Evolutionary conservation across 345 rosid genomes (phyloP).

Genomic region (Gossypium thurberi): DNA sequence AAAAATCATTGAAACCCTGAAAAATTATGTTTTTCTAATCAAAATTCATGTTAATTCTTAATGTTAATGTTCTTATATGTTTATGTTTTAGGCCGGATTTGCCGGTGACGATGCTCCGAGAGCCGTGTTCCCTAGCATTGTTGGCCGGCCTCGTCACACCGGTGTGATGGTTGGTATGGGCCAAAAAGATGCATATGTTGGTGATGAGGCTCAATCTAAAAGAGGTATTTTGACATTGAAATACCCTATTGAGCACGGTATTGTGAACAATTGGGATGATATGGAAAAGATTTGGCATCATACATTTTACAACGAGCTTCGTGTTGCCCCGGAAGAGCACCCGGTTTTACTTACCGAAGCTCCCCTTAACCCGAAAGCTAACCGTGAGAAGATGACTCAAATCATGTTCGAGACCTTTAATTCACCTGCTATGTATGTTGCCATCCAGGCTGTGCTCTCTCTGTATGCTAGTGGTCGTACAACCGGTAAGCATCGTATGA

Average conservation of each 20-base stretch:
- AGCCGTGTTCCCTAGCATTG: slow-evolving; percentile 90
- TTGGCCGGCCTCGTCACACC: slow-evolving; percentile 25
- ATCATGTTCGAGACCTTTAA: too few species aligned
- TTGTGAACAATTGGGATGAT: too few species aligned
- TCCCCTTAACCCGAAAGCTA: too few species aligned
- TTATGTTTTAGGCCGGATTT: slow-evolving; percentile 62
- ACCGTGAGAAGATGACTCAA: too few species aligned
- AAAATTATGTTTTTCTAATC: not conserved
- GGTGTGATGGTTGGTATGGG: too few species aligned
- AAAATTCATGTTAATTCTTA: not conserved
- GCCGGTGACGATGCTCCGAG: slow-evolving; percentile 93
- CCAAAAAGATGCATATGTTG: too few species aligned
- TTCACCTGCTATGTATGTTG: too few species aligned
- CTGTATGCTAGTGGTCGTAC: slow-evolving; percentile 97
- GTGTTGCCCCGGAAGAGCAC: slow-evolving; percentile 93
- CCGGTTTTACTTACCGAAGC: slow-evolving; percentile 39
- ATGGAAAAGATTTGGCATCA: too few species aligned
- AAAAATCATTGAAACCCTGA: slow-evolving; percentile 1
- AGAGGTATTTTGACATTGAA: too few species aligned
- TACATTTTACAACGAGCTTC: slow-evolving; percentile 78
- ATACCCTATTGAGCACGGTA: too few species aligned
- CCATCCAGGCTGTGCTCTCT: slow-evolving; percentile 61
- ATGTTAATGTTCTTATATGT: not conserved
- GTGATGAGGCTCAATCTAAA: too few species aligned
- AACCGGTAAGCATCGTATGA: slow-evolving; percentile 47